A percentile compares a stretch with the other conserved stretches of the same genome.
phyloP scores from a whole-genome alignment of 2,329 filamentous ascomycete genomes.

The Venturia effusa region DNA sequence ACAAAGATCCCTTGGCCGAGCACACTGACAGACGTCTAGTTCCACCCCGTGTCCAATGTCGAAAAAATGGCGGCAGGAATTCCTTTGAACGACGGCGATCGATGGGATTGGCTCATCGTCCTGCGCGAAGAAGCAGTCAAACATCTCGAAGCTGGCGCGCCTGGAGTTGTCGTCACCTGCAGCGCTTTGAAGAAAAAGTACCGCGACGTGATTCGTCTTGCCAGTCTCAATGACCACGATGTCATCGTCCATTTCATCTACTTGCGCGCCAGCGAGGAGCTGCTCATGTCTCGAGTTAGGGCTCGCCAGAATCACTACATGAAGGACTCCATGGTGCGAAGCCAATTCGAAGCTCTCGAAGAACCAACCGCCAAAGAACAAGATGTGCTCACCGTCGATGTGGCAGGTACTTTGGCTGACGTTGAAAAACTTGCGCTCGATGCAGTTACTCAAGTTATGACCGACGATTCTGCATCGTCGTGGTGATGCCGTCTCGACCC shows the following conservation, averaged over 20 bases:
- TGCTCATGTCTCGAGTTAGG: slow-evolving; percentile 65
- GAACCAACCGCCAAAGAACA: slow-evolving; percentile 42
- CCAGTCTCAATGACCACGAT: slow-evolving; percentile 33
- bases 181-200: slow-evolving; percentile 96
- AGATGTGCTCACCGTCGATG: slow-evolving; percentile 35
- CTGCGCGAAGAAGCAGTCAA: slow-evolving; percentile 35
- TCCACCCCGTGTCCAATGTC: slow-evolving; percentile 39
- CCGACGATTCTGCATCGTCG: not conserved
- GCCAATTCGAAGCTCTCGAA: slow-evolving; percentile 83
- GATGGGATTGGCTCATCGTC: slow-evolving; percentile 84
- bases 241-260: slow-evolving; percentile 76
- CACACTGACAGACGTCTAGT: slow-evolving; percentile 22
- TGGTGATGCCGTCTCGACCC: not conserved
- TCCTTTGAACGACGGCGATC: slow-evolving; percentile 82
- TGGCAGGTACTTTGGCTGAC: slow-evolving; percentile 29
- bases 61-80: slow-evolving; percentile 82
- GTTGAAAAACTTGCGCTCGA: slow-evolving; percentile 28
- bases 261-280: slow-evolving; percentile 64
- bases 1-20: not conserved
- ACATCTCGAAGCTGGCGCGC: slow-evolving; percentile 23
- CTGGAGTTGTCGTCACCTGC: slow-evolving; percentile 84
- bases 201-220: slow-evolving; percentile 55
- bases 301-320: slow-evolving; percentile 81
- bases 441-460: not conserved
- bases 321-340: slow-evolving; percentile 90